phyloP scores from a whole-genome alignment of 306 rosid species.

The Ormosia emarginata region DNA sequence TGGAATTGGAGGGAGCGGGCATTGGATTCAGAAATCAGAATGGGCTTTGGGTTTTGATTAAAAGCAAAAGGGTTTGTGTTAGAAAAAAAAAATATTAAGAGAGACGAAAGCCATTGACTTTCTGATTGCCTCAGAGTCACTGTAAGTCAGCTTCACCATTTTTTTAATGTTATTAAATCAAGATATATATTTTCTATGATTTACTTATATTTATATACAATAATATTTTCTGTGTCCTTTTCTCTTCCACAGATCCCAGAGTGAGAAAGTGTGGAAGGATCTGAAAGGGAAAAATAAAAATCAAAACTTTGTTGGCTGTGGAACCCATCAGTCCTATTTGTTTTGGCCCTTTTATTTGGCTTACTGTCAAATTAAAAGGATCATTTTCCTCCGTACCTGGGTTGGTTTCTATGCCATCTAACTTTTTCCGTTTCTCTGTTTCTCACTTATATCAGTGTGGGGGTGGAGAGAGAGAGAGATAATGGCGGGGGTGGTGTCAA shows the following conservation, averaged over 20 bases:
- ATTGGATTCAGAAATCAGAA: not conserved
- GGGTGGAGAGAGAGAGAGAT: not conserved
- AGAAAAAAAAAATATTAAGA: not conserved
- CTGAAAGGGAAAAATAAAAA: conserved; percentile 15
- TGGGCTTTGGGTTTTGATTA: not conserved
- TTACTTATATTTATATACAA: not conserved
- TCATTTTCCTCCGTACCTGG: conserved; percentile 55
- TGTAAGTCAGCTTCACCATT: conserved; percentile 40
- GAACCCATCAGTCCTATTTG: conserved; percentile 29
- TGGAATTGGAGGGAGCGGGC: not conserved
- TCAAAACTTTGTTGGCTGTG: conserved; percentile 28
- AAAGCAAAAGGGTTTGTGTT: not conserved
- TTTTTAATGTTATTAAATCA: not conserved
- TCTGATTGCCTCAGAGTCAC: conserved; percentile 26
- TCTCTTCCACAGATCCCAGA: conserved; percentile 58
- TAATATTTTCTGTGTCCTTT: conserved; percentile 35
- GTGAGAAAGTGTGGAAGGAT: conserved; percentile 28
- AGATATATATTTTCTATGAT: not conserved
- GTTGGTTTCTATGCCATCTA: conserved; percentile 55
- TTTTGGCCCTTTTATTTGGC: conserved; percentile 38
- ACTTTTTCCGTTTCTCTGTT: conserved; percentile 22
- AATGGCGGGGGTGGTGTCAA: conserved; percentile 23
- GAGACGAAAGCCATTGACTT: conserved; percentile 40
- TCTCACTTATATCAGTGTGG: conserved; percentile 26
- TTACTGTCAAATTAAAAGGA: conserved; percentile 59